Evolutionary conservation across 805 yeast genomes (phyloP), one percentile per base, ranked within the genome.

Genomic region (baker's yeast (Saccharomyces cerevisiae)): DNA sequence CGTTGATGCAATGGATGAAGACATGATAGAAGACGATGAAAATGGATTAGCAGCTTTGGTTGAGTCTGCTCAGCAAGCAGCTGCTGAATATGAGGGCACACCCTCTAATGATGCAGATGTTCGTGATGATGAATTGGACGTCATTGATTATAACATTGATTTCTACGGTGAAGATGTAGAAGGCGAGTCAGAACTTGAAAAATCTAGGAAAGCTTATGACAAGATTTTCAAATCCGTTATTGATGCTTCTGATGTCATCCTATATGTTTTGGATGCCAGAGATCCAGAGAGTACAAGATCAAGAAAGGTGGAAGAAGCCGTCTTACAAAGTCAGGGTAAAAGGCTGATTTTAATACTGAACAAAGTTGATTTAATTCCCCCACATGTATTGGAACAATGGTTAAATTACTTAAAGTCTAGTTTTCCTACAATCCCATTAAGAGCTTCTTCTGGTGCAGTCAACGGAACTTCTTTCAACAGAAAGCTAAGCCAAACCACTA

Each of bases 211-310:
- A 69, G 94, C 96, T 5, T 94, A 87, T 68, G 98, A 92, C 70
- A 92, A 91, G 73, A 83, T 92, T 56, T 92, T 91, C 78, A 91
- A 90, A 71, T 79, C 90, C 14, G 97, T 94, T 41, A 91, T 94
- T 24, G 97, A 90, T 57, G 86, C 90, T 24, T 77, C 97, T 1
- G 99, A 92, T 69, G 96, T 92, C 53, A 77, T 92, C 21, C 76
- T 91, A 53, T 92, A 94, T 66, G 97, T 92, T n/a, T 75, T 92
- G 66, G 99, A 92, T 73, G 96, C 99, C 1, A 84, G 99, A 71
- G 97, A 94, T 71, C 99, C 99, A 53, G 96, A 89, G 70, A 84
- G 89, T 21, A 92, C 98, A 2, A 82, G 99, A 67, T 90, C 97
- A 8, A 82, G 84, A 68, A 89, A 83, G 67, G 91, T 94, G 46